These are phyloP conservation scores for Myxozyma mucilagina DNA, from an alignment of 805 yeast genomes.

Conservation along the genomic window DNA sequence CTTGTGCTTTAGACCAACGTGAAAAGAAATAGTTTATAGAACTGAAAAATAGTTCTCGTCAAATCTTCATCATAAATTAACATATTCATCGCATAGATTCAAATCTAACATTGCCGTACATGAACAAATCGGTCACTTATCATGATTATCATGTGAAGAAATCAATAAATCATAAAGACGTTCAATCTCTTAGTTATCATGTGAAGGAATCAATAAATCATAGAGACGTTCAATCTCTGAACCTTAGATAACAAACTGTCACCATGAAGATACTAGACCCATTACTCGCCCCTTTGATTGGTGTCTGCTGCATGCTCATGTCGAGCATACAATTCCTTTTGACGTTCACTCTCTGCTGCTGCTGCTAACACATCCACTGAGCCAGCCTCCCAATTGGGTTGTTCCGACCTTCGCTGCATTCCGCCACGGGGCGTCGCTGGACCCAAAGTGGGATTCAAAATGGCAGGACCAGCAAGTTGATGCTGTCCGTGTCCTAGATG, in stretches of 20 bases:
- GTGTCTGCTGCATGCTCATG: conserved; percentile 6
- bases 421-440: conserved; percentile 16
- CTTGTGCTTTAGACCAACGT: too few relatives aligned
- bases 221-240: not conserved
- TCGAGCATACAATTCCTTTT: conserved; percentile 5
- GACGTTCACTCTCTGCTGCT: conserved; percentile 29
- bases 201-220: not conserved
- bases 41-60: too few relatives aligned
- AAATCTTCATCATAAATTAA: too few relatives aligned
- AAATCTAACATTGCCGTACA: too few relatives aligned
- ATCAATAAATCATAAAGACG: not conserved
- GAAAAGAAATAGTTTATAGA: too few relatives aligned
- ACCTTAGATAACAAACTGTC: not conserved
- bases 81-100: too few relatives aligned
- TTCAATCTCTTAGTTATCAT: not conserved
- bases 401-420: conserved; percentile 13
- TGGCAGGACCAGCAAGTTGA: conserved; percentile 13
- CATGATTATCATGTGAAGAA: not conserved
- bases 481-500: conserved; percentile 3
- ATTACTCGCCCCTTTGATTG: not conserved
- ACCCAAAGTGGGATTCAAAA: conserved; percentile 12
- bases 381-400: conserved; percentile 26
- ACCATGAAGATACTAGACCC: not conserved
- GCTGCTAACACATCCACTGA: conserved; percentile 30
- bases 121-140: too few relatives aligned